Conservation (phyloP, 2,329 filamentous ascomycete species). For the Blumeria hordei region DNA sequence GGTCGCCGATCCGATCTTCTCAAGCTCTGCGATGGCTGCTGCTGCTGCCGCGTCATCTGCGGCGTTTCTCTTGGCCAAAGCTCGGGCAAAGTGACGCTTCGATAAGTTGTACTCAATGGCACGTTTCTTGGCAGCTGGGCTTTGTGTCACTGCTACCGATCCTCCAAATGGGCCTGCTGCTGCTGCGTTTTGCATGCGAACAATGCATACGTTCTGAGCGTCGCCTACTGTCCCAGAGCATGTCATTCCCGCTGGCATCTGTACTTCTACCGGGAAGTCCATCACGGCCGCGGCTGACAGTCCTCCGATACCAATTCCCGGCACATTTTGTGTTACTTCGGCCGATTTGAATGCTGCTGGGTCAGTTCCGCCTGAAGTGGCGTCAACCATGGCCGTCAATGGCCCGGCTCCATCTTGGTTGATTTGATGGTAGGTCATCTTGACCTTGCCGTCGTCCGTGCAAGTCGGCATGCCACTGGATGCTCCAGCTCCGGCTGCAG, state of each 20-base stretch:
- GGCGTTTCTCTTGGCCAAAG: constrained; percentile 3
- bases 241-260: constrained; percentile 20
- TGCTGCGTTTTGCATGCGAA: constrained; percentile 36
- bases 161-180: constrained; percentile 38
- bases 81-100: constrained; percentile 16
- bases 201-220: constrained; percentile 37
- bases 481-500: no score
- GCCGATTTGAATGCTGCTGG: no score
- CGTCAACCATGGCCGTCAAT: no score
- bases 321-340: constrained; percentile 1
- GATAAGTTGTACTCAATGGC: constrained; percentile 29
- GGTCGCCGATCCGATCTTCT: neutral
- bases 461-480: no score
- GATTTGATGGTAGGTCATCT: no score
- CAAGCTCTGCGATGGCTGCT: neutral
- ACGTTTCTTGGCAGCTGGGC: constrained; percentile 28
- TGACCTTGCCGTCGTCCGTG: no score
- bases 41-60: neutral
- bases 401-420: no score
- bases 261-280: constrained; percentile 23
- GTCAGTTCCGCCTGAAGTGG: no score
- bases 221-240: constrained; percentile 34
- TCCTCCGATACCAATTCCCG: constrained; percentile 19
- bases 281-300: constrained; percentile 22
- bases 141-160: constrained; percentile 37